These are phyloP conservation scores for Colletotrichum godetiae DNA, from an alignment of 2,329 filamentous ascomycete genomes.

Conservation along the genomic window DNA sequence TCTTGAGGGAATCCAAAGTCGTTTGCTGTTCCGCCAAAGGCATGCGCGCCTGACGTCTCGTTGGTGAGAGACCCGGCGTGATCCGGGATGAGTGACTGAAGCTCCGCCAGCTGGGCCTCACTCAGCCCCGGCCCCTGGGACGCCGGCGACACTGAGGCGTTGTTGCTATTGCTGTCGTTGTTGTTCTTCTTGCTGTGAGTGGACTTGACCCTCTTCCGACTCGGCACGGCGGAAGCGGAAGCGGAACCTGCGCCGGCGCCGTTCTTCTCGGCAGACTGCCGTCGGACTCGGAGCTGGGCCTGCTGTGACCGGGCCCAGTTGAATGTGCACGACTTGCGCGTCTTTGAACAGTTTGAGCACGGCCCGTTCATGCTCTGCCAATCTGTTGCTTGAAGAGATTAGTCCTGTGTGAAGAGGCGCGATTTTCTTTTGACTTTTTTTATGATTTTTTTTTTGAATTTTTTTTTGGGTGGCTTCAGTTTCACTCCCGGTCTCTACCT, in stretches of 20 bases:
- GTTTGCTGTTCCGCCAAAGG: not conserved
- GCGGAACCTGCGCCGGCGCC: too few relatives aligned
- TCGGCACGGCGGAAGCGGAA: not conserved
- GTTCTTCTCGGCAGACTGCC: constrained; percentile 3
- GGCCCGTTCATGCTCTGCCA: constrained; percentile 20
- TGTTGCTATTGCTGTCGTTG: not conserved
- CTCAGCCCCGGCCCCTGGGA: not conserved
- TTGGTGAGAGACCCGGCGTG: not conserved
- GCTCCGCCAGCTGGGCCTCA: not conserved
- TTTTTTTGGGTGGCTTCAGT: too few relatives aligned
- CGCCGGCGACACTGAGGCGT: not conserved
- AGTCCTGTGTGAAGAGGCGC: not conserved
- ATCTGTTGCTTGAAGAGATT: not conserved
- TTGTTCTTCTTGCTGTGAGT: not conserved
- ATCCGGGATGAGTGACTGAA: not conserved
- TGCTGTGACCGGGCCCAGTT: constrained; percentile 41
- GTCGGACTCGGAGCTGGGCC: constrained; percentile 6
- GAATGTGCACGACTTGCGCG: constrained; percentile 44
- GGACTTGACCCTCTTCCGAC: constrained; percentile 22
- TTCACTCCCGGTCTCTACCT: not conserved
- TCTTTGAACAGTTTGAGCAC: constrained; percentile 45
- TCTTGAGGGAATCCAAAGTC: not conserved
- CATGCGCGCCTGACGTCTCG: not conserved
- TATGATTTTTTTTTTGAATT: too few relatives aligned
- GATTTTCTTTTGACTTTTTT: too few relatives aligned